Base-by-base conservation (phyloP, 768 basidiomycete genomes). In the Suillus subluteus region DNA sequence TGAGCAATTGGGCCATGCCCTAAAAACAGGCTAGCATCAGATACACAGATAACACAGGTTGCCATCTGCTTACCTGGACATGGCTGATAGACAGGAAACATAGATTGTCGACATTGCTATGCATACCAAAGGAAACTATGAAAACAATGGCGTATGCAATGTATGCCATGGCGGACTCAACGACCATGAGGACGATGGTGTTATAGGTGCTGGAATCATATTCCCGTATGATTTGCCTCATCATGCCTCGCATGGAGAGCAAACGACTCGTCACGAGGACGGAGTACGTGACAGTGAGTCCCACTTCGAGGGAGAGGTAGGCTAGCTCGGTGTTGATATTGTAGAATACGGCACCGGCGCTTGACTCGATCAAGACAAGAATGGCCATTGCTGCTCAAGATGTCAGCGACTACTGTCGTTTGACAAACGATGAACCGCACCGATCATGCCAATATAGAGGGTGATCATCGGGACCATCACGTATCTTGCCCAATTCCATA, bases 91-190 rank as follows among this genome's bases (percentile, higher is more conserved):
- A 61, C 32, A 75, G 55, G n/a, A 82, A 69, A 15, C 79, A 71
- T 6, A 79, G 66, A 63, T 81, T 79, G 18, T 72, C 71, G 21
- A 79, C 30, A 6, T 73, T 59, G 6, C 66, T 71, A 54, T 74
- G 67, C 3, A 73, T 23, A 2, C 72, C 74, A 52, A 74, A 82
- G 1, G 75, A 65, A 21, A 80, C 41, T 32, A 82, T 67, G 65
- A 79, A 81, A 30, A 79, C 56, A 16, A 81, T 52, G 16, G 69
- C 72, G 18, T 74, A 65, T 1, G 67, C 61, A 2, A 75, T 59
- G 62, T 79, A 80, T 18, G 75, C 62, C 1, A 74, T 68, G 4
- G 80, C 79, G 18, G 78, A 79, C 63, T 82, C 81, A 66, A 82
- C 65, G 26, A 81, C 64, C 74, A 82, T 79, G 30, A 72, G 68